Evolutionary conservation across 1,284 basidiomycete species (phyloP), one percentile per base, ranked within the genome.

Genomic region (Takashimella koratensis): DNA sequence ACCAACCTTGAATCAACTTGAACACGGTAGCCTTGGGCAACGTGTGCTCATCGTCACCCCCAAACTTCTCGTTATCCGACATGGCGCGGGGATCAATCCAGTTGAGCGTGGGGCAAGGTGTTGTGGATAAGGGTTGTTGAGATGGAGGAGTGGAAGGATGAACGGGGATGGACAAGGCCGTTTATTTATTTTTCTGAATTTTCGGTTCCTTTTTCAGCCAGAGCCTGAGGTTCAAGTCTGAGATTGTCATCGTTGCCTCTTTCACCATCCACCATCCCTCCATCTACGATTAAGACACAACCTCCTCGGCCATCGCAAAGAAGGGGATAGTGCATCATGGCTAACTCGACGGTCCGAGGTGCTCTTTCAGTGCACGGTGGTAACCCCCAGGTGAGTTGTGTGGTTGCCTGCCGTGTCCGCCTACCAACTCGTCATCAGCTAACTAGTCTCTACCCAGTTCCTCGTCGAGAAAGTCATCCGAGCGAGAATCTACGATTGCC

Each of bases 401-500:
- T 56, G 54, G 42, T 51, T 52, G 50, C 58, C 49, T 43, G 51
- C 16, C 30, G 30, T 36, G 8, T 36, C 30, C 30, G 8, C 30
- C 16, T 36, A 16, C n/a, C n/a, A n/a, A n/a, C n/a, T n/a, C n/a
- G n/a, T n/a, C n/a, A n/a, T n/a, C n/a, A n/a, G n/a, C n/a, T n/a
- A n/a, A n/a, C n/a, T n/a, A n/a, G n/a, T n/a, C 1, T 16, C n/a
- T 13, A n/a, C 26, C 21, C 72, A 98, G 90, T 93, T 86, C 76
- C 80, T 99, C 71, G 88, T 99, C 45, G 96, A 98, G 80, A 96
- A 93, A 52, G 88, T 98, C 59, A 93, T 98, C 62, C 85, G 96
- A 45, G 88, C 87, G 66, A 85, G 96, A 54, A 97, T 99, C 58
- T 98, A 97, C 79, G 95, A 98, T 74, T 89, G 89, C 0, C 77